phyloP scores from a whole-genome alignment of 768 basidiomycete genomes.

The Filobasidium wieringae region DNA sequence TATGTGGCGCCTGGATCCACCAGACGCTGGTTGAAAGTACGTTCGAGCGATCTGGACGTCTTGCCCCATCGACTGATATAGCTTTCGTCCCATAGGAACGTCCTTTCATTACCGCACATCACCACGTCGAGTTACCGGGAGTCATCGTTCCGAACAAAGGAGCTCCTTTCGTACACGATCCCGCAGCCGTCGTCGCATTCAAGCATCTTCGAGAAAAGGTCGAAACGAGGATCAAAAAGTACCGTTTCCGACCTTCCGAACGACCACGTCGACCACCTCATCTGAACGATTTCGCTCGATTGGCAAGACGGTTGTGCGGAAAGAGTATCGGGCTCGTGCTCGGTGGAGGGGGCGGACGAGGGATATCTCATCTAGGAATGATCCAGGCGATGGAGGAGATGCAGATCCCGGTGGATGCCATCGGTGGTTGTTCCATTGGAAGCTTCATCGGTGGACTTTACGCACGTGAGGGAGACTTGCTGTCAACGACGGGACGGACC shows the following conservation, averaged over 20 bases:
- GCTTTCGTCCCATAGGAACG: conserved; percentile 56
- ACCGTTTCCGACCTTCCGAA: conserved; percentile 52
- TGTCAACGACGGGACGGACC: conserved; percentile 69
- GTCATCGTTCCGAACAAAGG: conserved; percentile 45
- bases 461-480: conserved; percentile 81
- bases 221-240: conserved; percentile 75
- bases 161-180: conserved; percentile 52
- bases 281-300: conserved; percentile 78
- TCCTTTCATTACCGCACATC: conserved; percentile 90
- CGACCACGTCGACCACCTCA: conserved; percentile 68
- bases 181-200: conserved; percentile 74
- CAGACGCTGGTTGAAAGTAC: conserved; percentile 85
- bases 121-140: conserved; percentile 64
- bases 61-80: conserved; percentile 14
- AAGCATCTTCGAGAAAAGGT: conserved; percentile 89
- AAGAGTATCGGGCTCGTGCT: conserved; percentile 86
- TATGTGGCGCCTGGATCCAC: conserved; percentile 82
- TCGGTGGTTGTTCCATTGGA: conserved; percentile 71
- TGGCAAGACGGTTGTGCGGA: conserved; percentile 83
- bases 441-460: conserved; percentile 87
- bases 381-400: conserved; percentile 83
- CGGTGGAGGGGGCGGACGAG: conserved; percentile 94
- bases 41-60: neutral
- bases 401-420: conserved; percentile 84
- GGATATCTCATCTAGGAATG: conserved; percentile 71